Base-by-base conservation (phyloP, 2,329 filamentous ascomycete genomes). In the Trematosphaeria pertusa region DNA sequence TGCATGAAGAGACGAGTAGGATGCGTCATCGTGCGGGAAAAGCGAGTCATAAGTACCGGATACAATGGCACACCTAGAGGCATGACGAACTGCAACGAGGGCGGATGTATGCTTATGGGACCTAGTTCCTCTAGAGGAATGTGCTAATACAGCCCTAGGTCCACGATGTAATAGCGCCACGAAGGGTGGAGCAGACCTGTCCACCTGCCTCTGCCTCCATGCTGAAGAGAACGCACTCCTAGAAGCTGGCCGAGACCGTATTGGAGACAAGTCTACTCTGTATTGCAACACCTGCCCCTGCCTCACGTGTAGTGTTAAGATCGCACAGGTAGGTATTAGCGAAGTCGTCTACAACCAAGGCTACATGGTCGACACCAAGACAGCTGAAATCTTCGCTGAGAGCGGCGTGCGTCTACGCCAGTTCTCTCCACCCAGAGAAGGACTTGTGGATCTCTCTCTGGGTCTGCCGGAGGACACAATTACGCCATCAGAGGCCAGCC, bases 1-100 rank as follows among this genome's bases (percentile, higher is more conserved):
- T 99, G 94, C 78, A 99, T 99, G 94, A 97, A 97, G 76, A 83
- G 94, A 21, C 86, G 93, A 56, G 94, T 99, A 1, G 94, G 94
- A 6, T 97, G 92, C 74, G 94, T 97, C 5, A 81, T 99, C 8
- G 92, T 97, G 24, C 81, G 87, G 54, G 87, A 91, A 65, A 87
- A 86, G 63, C 84, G 92, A 59, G 94, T 99, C 54, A 89, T 97
- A 58, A 91, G 87, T 67, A 99, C 94, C 0, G 94, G 94, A 15
- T 99, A 99, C 77, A 99, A 99, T 73, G 94, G 94, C 52, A 97
- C 94, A n/a, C 92, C 94, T 9, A 82, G 93, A 17, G 87, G 92
- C 33, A 79, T 97, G 62, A 84, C 78, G 44, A 99, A 99, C 75
- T 99, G 94, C 75, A 89, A 88, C 59, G 89, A 96, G 64, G 94